Conservation (phyloP, 2,329 filamentous ascomycete species). For the Pseudogymnoascus sp. region DNA sequence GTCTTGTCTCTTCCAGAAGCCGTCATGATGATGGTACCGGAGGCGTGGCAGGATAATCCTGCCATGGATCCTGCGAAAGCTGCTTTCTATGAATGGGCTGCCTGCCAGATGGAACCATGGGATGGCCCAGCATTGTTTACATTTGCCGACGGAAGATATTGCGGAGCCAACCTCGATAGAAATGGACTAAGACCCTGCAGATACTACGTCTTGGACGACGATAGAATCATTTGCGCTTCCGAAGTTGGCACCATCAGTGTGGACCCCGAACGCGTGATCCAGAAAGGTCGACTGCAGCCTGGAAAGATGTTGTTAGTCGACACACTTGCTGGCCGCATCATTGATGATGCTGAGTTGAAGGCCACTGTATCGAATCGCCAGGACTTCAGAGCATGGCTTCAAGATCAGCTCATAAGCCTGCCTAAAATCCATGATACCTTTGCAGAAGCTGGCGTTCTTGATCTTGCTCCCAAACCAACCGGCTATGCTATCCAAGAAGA, state of each 20-base stretch:
- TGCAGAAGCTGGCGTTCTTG: slow-evolving; percentile 44
- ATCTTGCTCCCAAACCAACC: slow-evolving; percentile 60
- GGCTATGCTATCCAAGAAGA: slow-evolving; percentile 71
- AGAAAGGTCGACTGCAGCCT: slow-evolving; percentile 89
- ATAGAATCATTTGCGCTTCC: slow-evolving; percentile 93
- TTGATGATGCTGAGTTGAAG: slow-evolving; percentile 90
- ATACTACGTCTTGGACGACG: slow-evolving; percentile 94
- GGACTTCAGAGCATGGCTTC: slow-evolving; percentile 82
- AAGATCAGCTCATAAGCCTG: slow-evolving; percentile 75
- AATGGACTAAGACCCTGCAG: slow-evolving; percentile 92
- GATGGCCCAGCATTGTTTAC: slow-evolving; percentile 95
- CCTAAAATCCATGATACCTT: slow-evolving; percentile 63
- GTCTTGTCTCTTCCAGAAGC: slow-evolving; percentile 91
- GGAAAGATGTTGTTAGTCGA: slow-evolving; percentile 95
- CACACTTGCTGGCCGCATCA: slow-evolving; percentile 81
- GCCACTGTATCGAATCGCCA: slow-evolving; percentile 75
- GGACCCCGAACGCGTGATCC: slow-evolving; percentile 79
- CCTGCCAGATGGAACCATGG: slow-evolving; percentile 98
- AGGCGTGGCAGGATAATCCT: slow-evolving; percentile 93
- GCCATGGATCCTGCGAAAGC: slow-evolving; percentile 91
- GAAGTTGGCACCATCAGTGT: slow-evolving; percentile 91
- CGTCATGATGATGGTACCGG: slow-evolving; percentile 97
- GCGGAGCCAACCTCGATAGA: slow-evolving; percentile 90
- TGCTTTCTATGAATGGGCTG: slow-evolving; percentile 97
- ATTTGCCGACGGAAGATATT: slow-evolving; percentile 93